Evolutionary conservation across 2,329 filamentous ascomycete species (phyloP).

Genomic region (Calonectria pauciramosa): DNA sequence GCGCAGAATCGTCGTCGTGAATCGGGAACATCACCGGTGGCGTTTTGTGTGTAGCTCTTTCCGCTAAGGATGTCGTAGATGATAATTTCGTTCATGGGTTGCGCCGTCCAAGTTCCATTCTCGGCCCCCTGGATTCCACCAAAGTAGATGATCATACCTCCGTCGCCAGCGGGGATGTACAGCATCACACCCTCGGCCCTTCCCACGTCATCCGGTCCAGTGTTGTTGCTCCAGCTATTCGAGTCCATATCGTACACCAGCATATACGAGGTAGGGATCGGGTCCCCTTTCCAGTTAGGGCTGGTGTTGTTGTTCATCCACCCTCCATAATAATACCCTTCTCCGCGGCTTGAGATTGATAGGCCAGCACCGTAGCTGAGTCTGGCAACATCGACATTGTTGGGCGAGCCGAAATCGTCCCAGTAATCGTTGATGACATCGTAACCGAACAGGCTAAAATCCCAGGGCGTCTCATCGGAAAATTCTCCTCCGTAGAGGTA

Average conservation of each 20-base stretch:
- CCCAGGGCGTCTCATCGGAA: slow-evolving; percentile 59
- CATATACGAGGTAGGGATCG: slow-evolving; percentile 64
- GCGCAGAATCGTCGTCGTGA: slow-evolving; percentile 71
- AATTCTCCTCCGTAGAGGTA: slow-evolving; percentile 75
- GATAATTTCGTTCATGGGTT: slow-evolving; percentile 65
- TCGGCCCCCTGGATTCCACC: slow-evolving; percentile 68
- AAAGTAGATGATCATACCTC: slow-evolving; percentile 72
- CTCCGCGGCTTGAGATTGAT: slow-evolving; percentile 65
- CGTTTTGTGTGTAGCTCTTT: slow-evolving; percentile 71
- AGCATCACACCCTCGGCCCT: slow-evolving; percentile 73
- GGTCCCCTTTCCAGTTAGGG: slow-evolving; percentile 60
- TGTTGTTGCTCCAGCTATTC: slow-evolving; percentile 65
- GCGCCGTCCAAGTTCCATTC: slow-evolving; percentile 62
- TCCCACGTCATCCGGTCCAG: slow-evolving; percentile 64
- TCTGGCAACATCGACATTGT: slow-evolving; percentile 54
- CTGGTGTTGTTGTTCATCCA: slow-evolving; percentile 70
- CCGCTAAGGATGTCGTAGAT: slow-evolving; percentile 71
- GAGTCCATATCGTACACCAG: slow-evolving; percentile 69
- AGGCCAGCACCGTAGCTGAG: slow-evolving; percentile 71
- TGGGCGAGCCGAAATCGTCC: slow-evolving; percentile 60
- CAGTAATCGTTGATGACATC: slow-evolving; percentile 70
- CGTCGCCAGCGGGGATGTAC: slow-evolving; percentile 71
- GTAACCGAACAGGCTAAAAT: slow-evolving; percentile 68
- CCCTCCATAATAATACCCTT: slow-evolving; percentile 74
- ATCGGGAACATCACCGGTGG: slow-evolving; percentile 66